Evolutionary conservation across 352 stramenopile species (phyloP).

Genomic region (Phytophthora foliorum): DNA sequence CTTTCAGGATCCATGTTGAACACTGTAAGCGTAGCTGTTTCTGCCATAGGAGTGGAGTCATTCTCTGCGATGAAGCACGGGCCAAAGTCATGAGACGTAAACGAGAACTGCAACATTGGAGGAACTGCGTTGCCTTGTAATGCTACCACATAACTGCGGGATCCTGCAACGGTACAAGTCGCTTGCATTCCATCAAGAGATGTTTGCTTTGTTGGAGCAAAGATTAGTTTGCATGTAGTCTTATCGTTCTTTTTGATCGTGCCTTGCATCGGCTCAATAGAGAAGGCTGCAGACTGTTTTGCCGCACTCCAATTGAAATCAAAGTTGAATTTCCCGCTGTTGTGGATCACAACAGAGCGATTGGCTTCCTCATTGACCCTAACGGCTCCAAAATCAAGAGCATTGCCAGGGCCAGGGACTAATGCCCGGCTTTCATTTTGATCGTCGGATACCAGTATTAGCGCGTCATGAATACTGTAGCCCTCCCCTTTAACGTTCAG

Average conservation of each 20-base stretch:
- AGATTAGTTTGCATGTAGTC: constrained; percentile 73
- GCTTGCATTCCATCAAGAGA: constrained; percentile 78
- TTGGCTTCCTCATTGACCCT: constrained; percentile 84
- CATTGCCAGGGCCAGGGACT: constrained; percentile 40
- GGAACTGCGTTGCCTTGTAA: constrained; percentile 82
- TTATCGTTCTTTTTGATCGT: constrained; percentile 93
- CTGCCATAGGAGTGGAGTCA: constrained; percentile 61
- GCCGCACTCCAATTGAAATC: constrained; percentile 90
- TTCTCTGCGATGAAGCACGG: constrained; percentile 92
- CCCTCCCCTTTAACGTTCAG: constrained; percentile 97
- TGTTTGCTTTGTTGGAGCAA: constrained; percentile 80
- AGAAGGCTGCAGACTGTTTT: constrained; percentile 53
- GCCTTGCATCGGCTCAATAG: constrained; percentile 79
- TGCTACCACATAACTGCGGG: constrained; percentile 82
- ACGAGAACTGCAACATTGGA: constrained; percentile 92
- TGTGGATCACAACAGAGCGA: constrained; percentile 86
- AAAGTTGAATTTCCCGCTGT: constrained; percentile 96
- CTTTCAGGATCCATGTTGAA: constrained; percentile 90
- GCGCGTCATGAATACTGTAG: constrained; percentile 91
- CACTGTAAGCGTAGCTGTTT: constrained; percentile 72
- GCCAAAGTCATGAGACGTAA: constrained; percentile 92
- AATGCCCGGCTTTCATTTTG: constrained; percentile 50
- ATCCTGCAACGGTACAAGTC: constrained; percentile 88
- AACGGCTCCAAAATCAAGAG: constrained; percentile 91
- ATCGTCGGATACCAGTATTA: constrained; percentile 57